phyloP scores from a whole-genome alignment of 2,329 filamentous ascomycete species.

The Sporothrix schenckii region DNA sequence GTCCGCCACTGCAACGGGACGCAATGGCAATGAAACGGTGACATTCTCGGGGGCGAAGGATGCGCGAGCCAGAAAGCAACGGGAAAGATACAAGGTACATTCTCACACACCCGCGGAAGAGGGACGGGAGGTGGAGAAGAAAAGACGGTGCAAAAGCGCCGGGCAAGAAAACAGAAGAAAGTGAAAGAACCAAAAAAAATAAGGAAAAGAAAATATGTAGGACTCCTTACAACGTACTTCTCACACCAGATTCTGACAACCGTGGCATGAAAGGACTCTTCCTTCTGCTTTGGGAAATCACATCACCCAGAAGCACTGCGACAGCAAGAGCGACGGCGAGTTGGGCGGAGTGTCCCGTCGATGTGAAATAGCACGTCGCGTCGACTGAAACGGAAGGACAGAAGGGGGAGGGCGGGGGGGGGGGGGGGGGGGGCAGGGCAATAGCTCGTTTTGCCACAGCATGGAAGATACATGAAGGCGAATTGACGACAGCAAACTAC shows the following conservation, averaged over 20 bases:
- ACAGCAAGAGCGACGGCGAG: not conserved
- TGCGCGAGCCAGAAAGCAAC: not conserved
- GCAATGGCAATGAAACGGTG: slow-evolving; percentile 22
- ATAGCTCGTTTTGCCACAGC: not conserved
- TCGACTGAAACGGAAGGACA: not conserved
- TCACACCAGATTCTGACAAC: too few relatives aligned
- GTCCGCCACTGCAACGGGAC: slow-evolving; percentile 23
- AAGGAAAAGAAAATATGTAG: not conserved
- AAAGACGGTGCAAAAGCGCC: not conserved
- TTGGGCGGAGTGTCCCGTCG: not conserved
- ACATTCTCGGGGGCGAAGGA: not conserved
- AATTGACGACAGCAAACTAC: not conserved
- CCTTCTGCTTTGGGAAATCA: not conserved
- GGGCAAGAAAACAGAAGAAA: not conserved
- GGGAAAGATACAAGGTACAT: not conserved
- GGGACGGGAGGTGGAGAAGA: not conserved
- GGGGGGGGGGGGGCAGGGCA: not conserved
- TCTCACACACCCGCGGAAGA: not conserved
- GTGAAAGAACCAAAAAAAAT: not conserved
- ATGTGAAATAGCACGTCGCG: not conserved
- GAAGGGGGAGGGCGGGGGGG: not conserved
- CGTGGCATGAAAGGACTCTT: not conserved
- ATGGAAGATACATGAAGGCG: not conserved
- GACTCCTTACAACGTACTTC: too few relatives aligned
- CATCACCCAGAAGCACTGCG: slow-evolving; percentile 7